phyloP scores from a whole-genome alignment of 225 moss, liverwort and hornwort species.

The Ulota crispa region DNA sequence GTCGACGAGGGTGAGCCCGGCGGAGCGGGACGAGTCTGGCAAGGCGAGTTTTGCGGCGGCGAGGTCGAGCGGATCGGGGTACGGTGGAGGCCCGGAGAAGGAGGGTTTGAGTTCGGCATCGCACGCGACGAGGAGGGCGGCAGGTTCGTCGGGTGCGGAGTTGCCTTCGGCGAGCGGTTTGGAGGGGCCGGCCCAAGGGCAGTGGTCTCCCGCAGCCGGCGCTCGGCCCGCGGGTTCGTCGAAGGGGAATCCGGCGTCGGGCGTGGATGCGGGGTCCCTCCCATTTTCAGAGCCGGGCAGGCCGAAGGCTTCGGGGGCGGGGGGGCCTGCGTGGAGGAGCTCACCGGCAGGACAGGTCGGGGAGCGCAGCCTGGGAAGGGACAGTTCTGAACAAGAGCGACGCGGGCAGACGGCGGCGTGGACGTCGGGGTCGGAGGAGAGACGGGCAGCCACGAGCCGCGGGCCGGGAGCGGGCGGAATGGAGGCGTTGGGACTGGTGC shows the following conservation, averaged over 20 bases:
- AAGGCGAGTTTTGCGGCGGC: constrained; percentile 8
- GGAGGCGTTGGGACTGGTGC: constrained; percentile 2
- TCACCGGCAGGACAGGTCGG: constrained; percentile 27
- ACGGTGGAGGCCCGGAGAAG: constrained; percentile 1
- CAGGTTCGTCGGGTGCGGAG: constrained; percentile 22
- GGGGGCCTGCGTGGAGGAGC: constrained; percentile 3
- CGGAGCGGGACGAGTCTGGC: constrained; percentile 16
- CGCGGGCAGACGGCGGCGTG: constrained; percentile 25
- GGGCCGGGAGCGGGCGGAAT: constrained; percentile 17
- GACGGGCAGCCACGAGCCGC: constrained; percentile 4
- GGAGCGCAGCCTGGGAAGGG: constrained; percentile 16
- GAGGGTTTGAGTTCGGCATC: constrained; percentile 29
- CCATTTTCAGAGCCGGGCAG: constrained; percentile 21
- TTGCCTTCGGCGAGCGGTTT: not conserved
- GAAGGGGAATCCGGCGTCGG: constrained; percentile 20
- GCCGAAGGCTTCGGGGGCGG: constrained; percentile 11
- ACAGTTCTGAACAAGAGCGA: not conserved
- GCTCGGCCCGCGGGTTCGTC: constrained; percentile 20
- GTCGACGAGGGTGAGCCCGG: constrained; percentile 18
- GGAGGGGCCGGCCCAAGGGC: constrained; percentile 26
- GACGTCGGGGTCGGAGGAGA: constrained; percentile 16
- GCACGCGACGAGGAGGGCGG: constrained; percentile 25
- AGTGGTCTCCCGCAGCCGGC: constrained; percentile 32
- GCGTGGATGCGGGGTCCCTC: constrained; percentile 15
- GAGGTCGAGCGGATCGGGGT: constrained; percentile 16